phyloP scores from a whole-genome alignment of 371 early-diverging fungal genomes.

The Phascolomyces articulosus region DNA sequence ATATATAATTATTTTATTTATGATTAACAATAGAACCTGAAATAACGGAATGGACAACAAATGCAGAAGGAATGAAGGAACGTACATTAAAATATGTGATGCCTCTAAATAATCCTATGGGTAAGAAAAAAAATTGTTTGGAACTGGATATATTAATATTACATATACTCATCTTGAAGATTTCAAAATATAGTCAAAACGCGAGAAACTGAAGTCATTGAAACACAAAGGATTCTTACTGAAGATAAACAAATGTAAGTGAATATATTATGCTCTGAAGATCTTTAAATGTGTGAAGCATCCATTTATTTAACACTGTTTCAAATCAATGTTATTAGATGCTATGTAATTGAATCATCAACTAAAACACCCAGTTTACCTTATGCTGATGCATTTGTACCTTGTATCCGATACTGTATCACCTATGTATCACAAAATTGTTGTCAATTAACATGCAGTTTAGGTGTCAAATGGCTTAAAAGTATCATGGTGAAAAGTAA shows the following conservation, averaged over 20 bases:
- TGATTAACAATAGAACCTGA: conserved; percentile 17
- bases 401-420: conserved; percentile 55
- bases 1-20: not conserved
- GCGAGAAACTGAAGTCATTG: conserved; percentile 58
- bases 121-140: conserved; percentile 15
- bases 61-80: conserved; percentile 22
- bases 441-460: conserved; percentile 47
- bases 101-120: conserved; percentile 61
- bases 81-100: conserved; percentile 54
- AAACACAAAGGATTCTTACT: conserved; percentile 45
- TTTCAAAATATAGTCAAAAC: conserved; percentile 37
- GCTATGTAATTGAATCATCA: conserved; percentile 36
- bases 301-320: no score
- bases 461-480: conserved; percentile 59
- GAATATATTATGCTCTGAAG: no score
- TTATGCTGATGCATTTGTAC: conserved; percentile 62
- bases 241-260: conserved; percentile 37
- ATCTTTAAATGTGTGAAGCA: no score
- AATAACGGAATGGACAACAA: conserved; percentile 23
- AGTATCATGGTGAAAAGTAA: conserved; percentile 55
- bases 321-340: conserved; percentile 7
- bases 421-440: conserved; percentile 35
- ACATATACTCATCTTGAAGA: not conserved
- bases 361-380: conserved; percentile 52
- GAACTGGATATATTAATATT: no score